A percentile compares a stretch with the other conserved stretches of the same genome.
These are phyloP conservation scores for Pezicula carpinea DNA, from an alignment of 2,329 filamentous ascomycete species.

Conservation along the genomic window DNA sequence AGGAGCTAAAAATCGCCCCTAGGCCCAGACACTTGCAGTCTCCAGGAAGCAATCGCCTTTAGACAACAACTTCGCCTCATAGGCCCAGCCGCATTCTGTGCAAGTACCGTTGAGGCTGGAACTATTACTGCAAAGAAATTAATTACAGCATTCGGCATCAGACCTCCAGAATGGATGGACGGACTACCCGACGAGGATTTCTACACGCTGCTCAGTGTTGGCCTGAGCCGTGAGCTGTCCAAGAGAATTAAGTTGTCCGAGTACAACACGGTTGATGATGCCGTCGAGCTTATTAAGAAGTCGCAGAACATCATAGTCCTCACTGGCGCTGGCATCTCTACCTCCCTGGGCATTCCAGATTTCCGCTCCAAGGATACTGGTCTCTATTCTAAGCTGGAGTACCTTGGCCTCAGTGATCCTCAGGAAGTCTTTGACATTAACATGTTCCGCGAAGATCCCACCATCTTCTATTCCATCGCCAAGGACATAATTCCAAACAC, in stretches of 20 bases:
- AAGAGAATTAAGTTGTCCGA: constrained; percentile 74
- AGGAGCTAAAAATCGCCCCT: constrained; percentile 18
- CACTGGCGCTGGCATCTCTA: constrained; percentile 94
- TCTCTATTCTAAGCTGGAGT: constrained; percentile 79
- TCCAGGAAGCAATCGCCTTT: constrained; percentile 64
- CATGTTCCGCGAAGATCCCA: constrained; percentile 80
- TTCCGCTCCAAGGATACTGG: constrained; percentile 92
- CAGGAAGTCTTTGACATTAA: constrained; percentile 94
- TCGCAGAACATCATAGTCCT: constrained; percentile 86
- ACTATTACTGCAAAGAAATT: constrained; percentile 75
- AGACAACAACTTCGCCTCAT: constrained; percentile 68
- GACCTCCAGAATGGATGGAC: constrained; percentile 69
- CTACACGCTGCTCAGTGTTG: constrained; percentile 69
- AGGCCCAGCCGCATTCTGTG: constrained; percentile 74
- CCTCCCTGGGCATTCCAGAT: constrained; percentile 92
- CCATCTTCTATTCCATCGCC: constrained; percentile 86
- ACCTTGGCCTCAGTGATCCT: constrained; percentile 72
- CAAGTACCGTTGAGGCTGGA: constrained; percentile 63
- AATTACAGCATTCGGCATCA: constrained; percentile 79
- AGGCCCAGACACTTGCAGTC: constrained; percentile 44
- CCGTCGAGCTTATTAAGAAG: constrained; percentile 67
- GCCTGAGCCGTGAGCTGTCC: constrained; percentile 73
- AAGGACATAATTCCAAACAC: constrained; percentile 83
- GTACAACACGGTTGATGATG: constrained; percentile 86
- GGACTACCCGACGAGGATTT: constrained; percentile 69